Conservation (phyloP, 345 rosid genomes). For the Gossypium thurberi region DNA sequence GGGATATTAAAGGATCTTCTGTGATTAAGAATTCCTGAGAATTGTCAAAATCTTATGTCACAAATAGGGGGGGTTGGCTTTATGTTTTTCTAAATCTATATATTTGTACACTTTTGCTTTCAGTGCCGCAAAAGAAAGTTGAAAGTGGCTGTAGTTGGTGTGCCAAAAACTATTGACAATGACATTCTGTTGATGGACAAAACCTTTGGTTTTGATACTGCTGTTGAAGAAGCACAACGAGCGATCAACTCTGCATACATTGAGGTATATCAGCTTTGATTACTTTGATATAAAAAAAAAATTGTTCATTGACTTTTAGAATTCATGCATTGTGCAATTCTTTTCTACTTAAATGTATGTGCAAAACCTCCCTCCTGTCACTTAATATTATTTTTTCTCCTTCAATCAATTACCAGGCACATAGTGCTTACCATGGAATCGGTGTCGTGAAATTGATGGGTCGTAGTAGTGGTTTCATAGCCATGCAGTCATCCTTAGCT, state of each 20-base stretch:
- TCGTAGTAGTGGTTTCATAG: conserved; percentile 93
- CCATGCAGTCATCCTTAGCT: conserved; percentile 96
- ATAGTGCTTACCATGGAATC: conserved; percentile 95
- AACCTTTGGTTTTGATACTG: conserved; percentile 97
- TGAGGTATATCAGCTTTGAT: conserved; percentile 50
- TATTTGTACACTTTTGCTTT: conserved; percentile 9
- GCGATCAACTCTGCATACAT: conserved; percentile 97
- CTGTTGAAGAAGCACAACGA: conserved; percentile 97
- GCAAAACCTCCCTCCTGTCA: conserved; percentile 8
- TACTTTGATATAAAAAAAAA: not conserved
- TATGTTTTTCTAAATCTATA: not conserved
- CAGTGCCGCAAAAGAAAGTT: conserved; percentile 75
- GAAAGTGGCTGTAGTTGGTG: conserved; percentile 90
- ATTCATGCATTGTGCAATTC: conserved; percentile 6
- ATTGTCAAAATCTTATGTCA: not conserved
- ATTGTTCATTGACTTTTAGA: not conserved
- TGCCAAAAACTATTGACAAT: conserved; percentile 96
- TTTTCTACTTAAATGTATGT: not conserved
- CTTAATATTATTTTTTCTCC: not conserved
- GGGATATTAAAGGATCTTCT: not conserved
- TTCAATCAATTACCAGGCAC: conserved; percentile 46
- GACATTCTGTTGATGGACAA: conserved; percentile 94
- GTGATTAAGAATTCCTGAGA: not conserved
- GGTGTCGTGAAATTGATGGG: conserved; percentile 98
- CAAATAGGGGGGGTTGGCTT: not conserved